Percentiles rank a stretch among this genome's conserved stretches.
These are phyloP conservation scores for Alternaria brassicae DNA, from an alignment of 2,329 filamentous ascomycete species.

Conservation along the genomic window DNA sequence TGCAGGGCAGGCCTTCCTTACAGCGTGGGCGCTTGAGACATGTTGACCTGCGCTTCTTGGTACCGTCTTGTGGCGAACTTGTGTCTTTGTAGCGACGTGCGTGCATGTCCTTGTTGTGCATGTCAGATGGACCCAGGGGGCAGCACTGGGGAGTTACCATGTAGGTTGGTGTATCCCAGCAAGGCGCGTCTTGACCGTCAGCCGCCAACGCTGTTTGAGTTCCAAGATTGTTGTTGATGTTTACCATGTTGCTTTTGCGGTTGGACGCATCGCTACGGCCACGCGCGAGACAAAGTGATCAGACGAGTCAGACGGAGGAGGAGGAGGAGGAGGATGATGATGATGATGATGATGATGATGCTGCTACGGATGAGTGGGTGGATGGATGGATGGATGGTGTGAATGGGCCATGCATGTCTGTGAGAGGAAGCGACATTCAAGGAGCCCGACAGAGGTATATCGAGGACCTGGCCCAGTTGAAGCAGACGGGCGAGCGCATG, in stretches of 20 bases:
- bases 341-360: background rate
- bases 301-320: background rate
- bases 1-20: conserved; percentile 31
- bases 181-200: background rate
- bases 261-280: background rate
- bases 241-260: conserved; percentile 3
- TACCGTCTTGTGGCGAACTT: background rate
- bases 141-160: too few relatives aligned
- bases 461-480: background rate
- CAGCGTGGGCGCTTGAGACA: conserved; percentile 28
- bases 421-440: conserved; percentile 6
- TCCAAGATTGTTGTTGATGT: background rate
- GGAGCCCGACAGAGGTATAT: background rate
- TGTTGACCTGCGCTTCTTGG: conserved; percentile 7
- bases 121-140: conserved; percentile 1
- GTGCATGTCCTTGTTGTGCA: background rate
- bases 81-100: background rate
- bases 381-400: background rate
- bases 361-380: background rate
- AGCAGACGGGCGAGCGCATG: conserved; percentile 26
- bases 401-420: background rate
- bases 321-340: too few relatives aligned
- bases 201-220: background rate
- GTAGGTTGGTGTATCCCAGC: too few relatives aligned
- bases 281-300: background rate